Evolutionary conservation across 805 yeast genomes (phyloP), one percentile per base, ranked within the genome.

Genomic region (Saturnispora kantuleensis): DNA sequence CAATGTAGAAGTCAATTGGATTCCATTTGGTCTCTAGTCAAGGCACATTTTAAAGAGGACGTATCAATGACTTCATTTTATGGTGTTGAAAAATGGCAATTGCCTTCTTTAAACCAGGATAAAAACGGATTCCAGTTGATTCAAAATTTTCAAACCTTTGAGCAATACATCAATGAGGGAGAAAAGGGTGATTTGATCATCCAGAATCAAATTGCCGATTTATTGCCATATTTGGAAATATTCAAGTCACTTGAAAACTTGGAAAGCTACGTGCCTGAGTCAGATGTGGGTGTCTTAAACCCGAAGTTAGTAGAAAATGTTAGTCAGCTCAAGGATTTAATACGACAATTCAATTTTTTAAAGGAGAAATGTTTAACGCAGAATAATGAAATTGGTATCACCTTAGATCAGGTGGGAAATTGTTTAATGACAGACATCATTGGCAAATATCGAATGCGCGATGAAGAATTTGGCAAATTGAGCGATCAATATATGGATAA

Each of bases 131-230:
- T 36, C 5, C 66, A 62, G 1, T 58, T 73, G 4, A 50, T 62
- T 38, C 59, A 60, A 3, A 71, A 71, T 40, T 55, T 79, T 1
- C 54, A 56, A 2, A 70, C 70, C 16, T 64, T 81, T 56, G 67
- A 67, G 30, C 57, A 54, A 3, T 81, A 79, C 53, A 57, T 83
- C 13, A 52, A 55, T 1, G 77, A 76, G 49, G 93, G 95, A 1
- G 60, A 64, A 28, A 55, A 64, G 3, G 84, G 93, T 8, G 95
- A 88, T 59, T 59, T 59, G 3, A 63, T 71, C 2, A 73, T 85
- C 0, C 52, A 59, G 5, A 57, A 62, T 3, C 73, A 74, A 39
- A 74, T 77, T 50, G 50, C 57, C 1, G 67, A 70, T n/a, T 66
- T 84, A 39, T 73, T 69, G 45, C 67, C 71, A 1, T 55, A 59